These are phyloP conservation scores for Leptographium procerum DNA, from an alignment of 2,329 filamentous ascomycete species.

Conservation along the genomic window DNA sequence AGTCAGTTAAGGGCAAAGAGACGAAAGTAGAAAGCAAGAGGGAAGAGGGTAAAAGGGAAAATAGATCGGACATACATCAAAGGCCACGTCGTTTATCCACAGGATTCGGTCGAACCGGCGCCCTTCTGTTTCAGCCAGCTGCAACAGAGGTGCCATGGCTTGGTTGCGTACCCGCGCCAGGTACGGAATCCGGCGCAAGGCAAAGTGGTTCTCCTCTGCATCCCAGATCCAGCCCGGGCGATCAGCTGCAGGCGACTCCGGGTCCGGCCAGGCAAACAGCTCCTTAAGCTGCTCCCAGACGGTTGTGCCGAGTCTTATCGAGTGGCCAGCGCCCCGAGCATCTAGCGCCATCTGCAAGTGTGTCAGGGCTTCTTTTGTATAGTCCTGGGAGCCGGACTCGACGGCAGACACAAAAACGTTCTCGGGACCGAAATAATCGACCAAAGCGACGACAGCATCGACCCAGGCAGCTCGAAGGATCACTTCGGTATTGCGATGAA, in stretches of 20 bases:
- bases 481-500: slow-evolving; percentile 55
- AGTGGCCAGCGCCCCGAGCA: slow-evolving; percentile 35
- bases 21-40: neutral
- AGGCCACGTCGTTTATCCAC: slow-evolving; percentile 51
- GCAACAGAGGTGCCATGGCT: slow-evolving; percentile 45
- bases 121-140: slow-evolving; percentile 30
- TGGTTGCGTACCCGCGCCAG: slow-evolving; percentile 52
- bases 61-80: slow-evolving; percentile 32
- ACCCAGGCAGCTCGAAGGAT: slow-evolving; percentile 51
- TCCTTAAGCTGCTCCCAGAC: slow-evolving; percentile 45
- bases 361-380: slow-evolving; percentile 49
- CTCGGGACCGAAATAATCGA: slow-evolving; percentile 42
- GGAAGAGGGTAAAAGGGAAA: no score
- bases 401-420: slow-evolving; percentile 56
- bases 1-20: neutral
- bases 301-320: slow-evolving; percentile 44
- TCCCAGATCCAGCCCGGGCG: slow-evolving; percentile 51
- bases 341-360: slow-evolving; percentile 44
- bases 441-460: slow-evolving; percentile 42
- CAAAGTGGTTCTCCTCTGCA: slow-evolving; percentile 36
- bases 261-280: slow-evolving; percentile 26
- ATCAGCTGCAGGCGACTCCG: slow-evolving; percentile 18
- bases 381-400: slow-evolving; percentile 58
- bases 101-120: slow-evolving; percentile 42
- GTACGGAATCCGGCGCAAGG: slow-evolving; percentile 56